Percentiles rank a stretch among this genome's conserved stretches.
Conservation (phyloP, 73 alveolate genomes). For the Blepharisma stoltei region DNA sequence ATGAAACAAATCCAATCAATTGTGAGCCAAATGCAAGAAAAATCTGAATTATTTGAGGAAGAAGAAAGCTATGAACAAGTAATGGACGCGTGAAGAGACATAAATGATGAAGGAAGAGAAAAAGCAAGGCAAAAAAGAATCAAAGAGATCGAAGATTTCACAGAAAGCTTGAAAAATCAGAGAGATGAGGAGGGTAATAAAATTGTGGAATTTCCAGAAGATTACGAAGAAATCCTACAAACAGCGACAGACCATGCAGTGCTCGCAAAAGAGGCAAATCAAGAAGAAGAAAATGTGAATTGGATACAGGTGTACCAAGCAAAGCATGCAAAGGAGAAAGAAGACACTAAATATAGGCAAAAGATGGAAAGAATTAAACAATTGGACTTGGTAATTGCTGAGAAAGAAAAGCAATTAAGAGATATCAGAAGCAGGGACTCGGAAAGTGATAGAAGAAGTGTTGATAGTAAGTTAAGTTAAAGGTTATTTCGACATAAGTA, state of each 20-base stretch:
- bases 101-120: not conserved
- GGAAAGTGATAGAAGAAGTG: too few species aligned
- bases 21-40: too few species aligned
- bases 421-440: not conserved
- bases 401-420: conserved; percentile 2
- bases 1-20: too few species aligned
- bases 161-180: not conserved
- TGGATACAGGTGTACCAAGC: conserved; percentile 8
- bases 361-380: conserved; percentile 14
- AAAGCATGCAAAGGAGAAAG: not conserved
- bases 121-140: not conserved
- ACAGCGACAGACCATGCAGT: not conserved
- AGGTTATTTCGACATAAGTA: too few species aligned
- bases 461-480: too few species aligned
- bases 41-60: not conserved
- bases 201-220: conserved; percentile 7
- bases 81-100: not conserved
- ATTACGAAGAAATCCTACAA: conserved; percentile 6
- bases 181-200: conserved; percentile 1
- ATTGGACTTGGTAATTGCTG: not conserved
- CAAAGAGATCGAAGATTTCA: not conserved
- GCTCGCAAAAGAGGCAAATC: not conserved
- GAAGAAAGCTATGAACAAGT: conserved; percentile 4
- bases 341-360: not conserved
- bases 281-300: not conserved